Evolutionary conservation across 352 stramenopile genomes (phyloP), one percentile per base, ranked within the genome.

Genomic region (Pseudoperonospora humuli): DNA sequence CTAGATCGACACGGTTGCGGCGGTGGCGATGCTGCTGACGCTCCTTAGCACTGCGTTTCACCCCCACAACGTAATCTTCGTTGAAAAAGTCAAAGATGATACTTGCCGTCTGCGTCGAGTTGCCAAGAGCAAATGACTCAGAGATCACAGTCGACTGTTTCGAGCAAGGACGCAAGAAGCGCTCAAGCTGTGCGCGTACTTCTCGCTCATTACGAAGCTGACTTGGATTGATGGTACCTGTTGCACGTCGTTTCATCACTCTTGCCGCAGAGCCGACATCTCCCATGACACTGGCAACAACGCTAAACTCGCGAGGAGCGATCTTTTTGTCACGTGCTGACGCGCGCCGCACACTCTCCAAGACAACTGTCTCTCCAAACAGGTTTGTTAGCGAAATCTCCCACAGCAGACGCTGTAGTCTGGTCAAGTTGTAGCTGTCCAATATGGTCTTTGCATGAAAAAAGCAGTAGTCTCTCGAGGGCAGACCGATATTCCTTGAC

Each of bases 361-460:
- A 50, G 20, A 85, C 69, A 27, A 70, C 71, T 35, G 72, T 65
- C 11, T 68, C 72, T 32, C 76, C 76, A 40, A 85, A 86, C 2
- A 89, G 35, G 53, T 69, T 85, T 19, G 62, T 56, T 18, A 89
- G 53, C 18, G 76, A 89, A 1, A 66, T 74, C 46, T 86, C 70
- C 76, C 76, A 89, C 29, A 82, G 67, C 34, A 89, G 51, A n/a
- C 69, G 70, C 54, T 85, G 74, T 39, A 89, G 57, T 45, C 75
- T 74, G 14, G 65, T 75, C 15, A 84, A 54, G 39, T 84, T 82
- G 48, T 79, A 79, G 7, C 64, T 53, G 42, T 85, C 68, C 36
- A 88, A 44, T 11, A 86, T 70, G 1, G 54, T 52, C 18, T 68
- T 61, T 33, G 72, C 81, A 45, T 83, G 64, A 51, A 77, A 79